phyloP scores from a whole-genome alignment of 1,139 yeast genomes.

The Lodderomyces orthopsilosis region DNA sequence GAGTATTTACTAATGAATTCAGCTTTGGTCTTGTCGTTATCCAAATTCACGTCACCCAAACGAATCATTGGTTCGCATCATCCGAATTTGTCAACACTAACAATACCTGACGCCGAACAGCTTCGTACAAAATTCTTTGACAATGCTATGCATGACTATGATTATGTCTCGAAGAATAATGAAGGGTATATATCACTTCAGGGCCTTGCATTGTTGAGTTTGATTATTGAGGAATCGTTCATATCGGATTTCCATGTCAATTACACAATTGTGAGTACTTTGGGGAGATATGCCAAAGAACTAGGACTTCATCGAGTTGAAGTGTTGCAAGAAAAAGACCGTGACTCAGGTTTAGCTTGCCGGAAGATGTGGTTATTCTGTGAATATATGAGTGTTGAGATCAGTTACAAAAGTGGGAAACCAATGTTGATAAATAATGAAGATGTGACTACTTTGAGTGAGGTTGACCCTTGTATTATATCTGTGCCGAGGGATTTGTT shows the following conservation, averaged over 20 bases:
- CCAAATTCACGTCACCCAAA: slow-evolving; percentile 6
- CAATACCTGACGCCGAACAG: slow-evolving; percentile 4
- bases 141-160: slow-evolving; percentile 22
- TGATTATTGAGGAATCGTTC: slow-evolving; percentile 24
- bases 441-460: slow-evolving; percentile 21
- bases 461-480: slow-evolving; percentile 13
- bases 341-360: slow-evolving; percentile 13
- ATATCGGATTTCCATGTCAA: slow-evolving; percentile 24
- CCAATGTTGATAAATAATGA: slow-evolving; percentile 15
- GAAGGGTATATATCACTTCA: slow-evolving; percentile 24
- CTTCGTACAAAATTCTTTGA: slow-evolving; percentile 15
- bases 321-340: slow-evolving; percentile 11
- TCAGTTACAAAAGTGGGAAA: slow-evolving; percentile 24
- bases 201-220: slow-evolving; percentile 22
- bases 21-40: slow-evolving; percentile 16
- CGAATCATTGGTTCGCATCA: slow-evolving; percentile 7
- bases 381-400: slow-evolving; percentile 20
- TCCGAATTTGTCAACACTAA: slow-evolving; percentile 9
- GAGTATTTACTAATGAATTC: slow-evolving; percentile 20
- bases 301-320: slow-evolving; percentile 21
- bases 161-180: slow-evolving; percentile 16
- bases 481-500: slow-evolving; percentile 15
- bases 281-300: slow-evolving; percentile 22
- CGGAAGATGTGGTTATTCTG: slow-evolving; percentile 24
- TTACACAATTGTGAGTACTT: slow-evolving; percentile 18